Conservation (phyloP, 176 grass and related monocot genomes). For the Leersia perrieri region DNA sequence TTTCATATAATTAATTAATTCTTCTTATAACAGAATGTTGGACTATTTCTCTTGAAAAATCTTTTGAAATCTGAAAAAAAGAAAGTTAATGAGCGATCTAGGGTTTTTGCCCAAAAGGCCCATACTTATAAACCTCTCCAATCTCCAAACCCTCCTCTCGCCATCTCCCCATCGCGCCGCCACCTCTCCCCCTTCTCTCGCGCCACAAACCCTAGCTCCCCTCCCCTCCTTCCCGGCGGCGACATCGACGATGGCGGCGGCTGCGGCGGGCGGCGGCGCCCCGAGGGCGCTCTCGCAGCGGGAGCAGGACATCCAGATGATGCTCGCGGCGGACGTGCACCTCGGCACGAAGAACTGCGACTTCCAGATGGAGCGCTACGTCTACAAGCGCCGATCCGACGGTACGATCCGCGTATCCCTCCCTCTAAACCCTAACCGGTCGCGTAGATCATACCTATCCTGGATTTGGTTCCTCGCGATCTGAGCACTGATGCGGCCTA, state of each 20-base stretch:
- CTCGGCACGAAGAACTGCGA: conserved; percentile 48
- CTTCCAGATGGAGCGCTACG: conserved; percentile 43
- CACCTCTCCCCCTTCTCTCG: neutral
- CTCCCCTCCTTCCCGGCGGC: neutral
- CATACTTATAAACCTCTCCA: conserved; percentile 13
- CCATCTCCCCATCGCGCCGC: conserved; percentile 26
- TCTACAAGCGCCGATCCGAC: conserved; percentile 35
- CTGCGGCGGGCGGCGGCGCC: conserved; percentile 3
- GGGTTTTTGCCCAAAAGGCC: conserved; percentile 41
- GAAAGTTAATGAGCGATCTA: neutral
- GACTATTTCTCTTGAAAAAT: neutral
- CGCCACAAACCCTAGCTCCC: neutral
- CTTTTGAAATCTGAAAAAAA: neutral
- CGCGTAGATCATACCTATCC: neutral
- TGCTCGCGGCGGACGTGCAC: conserved; percentile 37
- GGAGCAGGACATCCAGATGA: conserved; percentile 41
- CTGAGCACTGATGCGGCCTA: neutral
- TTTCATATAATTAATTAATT: too few relatives aligned
- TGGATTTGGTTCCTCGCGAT: too few relatives aligned
- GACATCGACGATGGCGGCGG: conserved; percentile 24
- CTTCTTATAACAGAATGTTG: too few relatives aligned
- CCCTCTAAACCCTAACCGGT: neutral
- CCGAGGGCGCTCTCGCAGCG: conserved; percentile 22
- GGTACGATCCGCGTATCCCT: neutral
- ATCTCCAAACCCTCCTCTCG: neutral